Evolutionary conservation across 2,329 filamentous ascomycete genomes (phyloP), one percentile per base, ranked within the genome.

Genomic region (Phaeomoniella chlamydospora): DNA sequence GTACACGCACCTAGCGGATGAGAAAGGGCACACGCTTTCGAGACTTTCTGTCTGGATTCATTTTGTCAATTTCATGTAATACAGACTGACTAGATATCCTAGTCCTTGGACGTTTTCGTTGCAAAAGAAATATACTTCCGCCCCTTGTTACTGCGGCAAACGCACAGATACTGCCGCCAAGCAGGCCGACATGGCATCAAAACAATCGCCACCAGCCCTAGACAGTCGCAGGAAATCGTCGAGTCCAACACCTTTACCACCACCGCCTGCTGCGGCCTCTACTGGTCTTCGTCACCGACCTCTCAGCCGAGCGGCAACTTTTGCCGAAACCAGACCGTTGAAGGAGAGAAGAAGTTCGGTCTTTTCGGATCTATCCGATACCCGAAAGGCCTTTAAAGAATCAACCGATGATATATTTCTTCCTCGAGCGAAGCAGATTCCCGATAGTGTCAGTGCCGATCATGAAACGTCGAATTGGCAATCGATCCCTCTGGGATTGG

Each of bases 401-500:
- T 81, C 80, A 14, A 80, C 77, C 0, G 77, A 82, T 47, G 75
- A 82, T 44, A 62, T 90, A 16, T 61, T 88, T 5, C 62, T 73
- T 17, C 67, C 64, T 52, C 77, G 58, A 59, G 74, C 45, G 46
- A 61, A 43, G 47, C 53, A 46, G 34, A 37, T 37, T 15, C 44
- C 46, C 37, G 54, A 57, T 15, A 45, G 55, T n/a, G 52, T 58
- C 29, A 44, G 65, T 17, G 39, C 58, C 16, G 48, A 59, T 13
- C 55, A 63, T 12, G 73, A 78, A 26, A 64, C 72, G 36, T 80
- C 80, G 2, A 67, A 76, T 41, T 84, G 85, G 72, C 77, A 90
- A 41, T 82, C 77, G 2, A 64, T 82, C n/a, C 86, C 88, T 1
- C 62, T 96, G 19, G 78, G 75, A 0, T 80, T 94, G 52, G 87